A percentile compares a stretch with the other conserved stretches of the same genome.
phyloP scores from a whole-genome alignment of 495 filamentous ascomycete species.

The Aspergillus heteromorphus region DNA sequence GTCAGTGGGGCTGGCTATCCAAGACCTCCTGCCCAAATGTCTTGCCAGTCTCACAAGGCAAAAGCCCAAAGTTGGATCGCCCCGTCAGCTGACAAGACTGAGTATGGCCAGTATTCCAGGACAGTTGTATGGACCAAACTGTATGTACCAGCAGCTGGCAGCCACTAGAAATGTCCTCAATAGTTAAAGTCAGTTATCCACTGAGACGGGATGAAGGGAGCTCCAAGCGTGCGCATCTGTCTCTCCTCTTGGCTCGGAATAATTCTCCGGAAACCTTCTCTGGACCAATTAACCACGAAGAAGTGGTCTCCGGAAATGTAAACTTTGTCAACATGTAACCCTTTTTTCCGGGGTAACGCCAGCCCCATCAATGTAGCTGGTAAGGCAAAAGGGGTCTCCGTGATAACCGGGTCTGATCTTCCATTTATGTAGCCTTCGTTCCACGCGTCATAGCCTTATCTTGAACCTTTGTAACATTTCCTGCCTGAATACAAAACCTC shows the following conservation, averaged over 20 bases:
- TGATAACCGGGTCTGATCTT: constrained; percentile 22
- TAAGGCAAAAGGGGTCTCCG: constrained; percentile 46
- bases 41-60: constrained; percentile 16
- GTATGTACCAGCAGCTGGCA: not conserved
- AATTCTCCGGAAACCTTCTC: constrained; percentile 33
- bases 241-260: constrained; percentile 43
- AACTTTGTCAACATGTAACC: constrained; percentile 33
- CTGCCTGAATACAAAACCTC: constrained; percentile 20
- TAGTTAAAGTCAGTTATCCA: constrained; percentile 23
- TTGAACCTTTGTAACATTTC: constrained; percentile 7
- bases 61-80: constrained; percentile 18
- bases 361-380: constrained; percentile 33
- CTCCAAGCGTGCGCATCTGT: constrained; percentile 38
- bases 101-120: constrained; percentile 24
- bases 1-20: constrained; percentile 9
- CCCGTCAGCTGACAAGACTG: constrained; percentile 18
- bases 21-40: constrained; percentile 5
- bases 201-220: constrained; percentile 48
- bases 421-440: constrained; percentile 12
- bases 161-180: not conserved
- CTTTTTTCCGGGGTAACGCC: constrained; percentile 41
- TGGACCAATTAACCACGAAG: constrained; percentile 31
- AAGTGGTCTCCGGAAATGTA: constrained; percentile 41
- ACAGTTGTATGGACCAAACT: constrained; percentile 21
- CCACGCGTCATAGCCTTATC: constrained; percentile 10